phyloP scores from a whole-genome alignment of 306 rosid species.

The Leucaena leucocephala region DNA sequence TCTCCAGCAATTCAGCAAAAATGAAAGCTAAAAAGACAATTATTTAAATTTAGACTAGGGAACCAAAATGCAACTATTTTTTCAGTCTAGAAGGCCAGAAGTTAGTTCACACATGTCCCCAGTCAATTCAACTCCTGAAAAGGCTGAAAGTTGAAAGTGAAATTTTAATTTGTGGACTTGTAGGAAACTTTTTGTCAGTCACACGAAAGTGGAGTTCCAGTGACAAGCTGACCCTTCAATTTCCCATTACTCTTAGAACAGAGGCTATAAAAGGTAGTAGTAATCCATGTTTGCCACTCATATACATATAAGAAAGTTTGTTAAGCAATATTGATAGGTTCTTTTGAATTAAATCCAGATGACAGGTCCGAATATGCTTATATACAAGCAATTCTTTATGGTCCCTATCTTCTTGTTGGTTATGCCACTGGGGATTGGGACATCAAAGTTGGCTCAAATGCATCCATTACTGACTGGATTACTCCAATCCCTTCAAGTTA shows the following conservation, averaged over 20 bases:
- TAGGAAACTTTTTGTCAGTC: conserved; percentile 67
- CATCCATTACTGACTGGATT: conserved; percentile 58
- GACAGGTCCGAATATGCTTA: conserved; percentile 57
- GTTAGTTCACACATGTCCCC: background rate
- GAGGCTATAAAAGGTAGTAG: conserved; percentile 84
- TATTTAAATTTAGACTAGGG: background rate
- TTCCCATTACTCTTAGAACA: conserved; percentile 69
- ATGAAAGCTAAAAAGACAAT: background rate
- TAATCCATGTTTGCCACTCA: conserved; percentile 2
- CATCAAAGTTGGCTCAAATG: conserved; percentile 36
- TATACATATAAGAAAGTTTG: background rate
- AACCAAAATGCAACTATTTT: background rate
- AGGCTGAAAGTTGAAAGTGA: conserved; percentile 16
- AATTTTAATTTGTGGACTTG: conserved; percentile 21
- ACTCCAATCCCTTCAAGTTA: conserved; percentile 63
- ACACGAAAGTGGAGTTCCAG: conserved; percentile 57
- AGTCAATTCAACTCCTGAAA: background rate
- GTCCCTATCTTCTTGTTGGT: conserved; percentile 66
- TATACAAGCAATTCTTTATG: conserved; percentile 59
- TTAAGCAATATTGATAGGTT: conserved; percentile 31
- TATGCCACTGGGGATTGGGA: conserved; percentile 56
- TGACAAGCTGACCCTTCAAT: conserved; percentile 67
- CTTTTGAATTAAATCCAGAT: conserved; percentile 61
- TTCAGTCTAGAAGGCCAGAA: background rate
- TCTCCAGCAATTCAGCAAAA: background rate